phyloP scores from a whole-genome alignment of 2,329 filamentous ascomycete genomes.

The Talaromyces sp. region DNA sequence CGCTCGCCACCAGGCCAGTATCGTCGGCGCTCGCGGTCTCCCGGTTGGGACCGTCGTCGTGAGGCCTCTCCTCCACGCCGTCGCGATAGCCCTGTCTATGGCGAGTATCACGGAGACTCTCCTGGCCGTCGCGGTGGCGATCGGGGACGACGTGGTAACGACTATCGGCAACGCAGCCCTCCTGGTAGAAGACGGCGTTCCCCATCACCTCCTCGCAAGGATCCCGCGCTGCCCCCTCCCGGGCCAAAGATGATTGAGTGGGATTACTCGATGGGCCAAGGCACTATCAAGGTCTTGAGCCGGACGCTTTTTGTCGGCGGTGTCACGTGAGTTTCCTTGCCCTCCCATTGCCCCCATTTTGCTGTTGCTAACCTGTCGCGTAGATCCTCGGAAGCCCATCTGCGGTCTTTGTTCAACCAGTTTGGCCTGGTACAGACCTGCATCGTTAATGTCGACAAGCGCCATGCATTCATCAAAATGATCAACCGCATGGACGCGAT shows the following conservation, averaged over 20 bases:
- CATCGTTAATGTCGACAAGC: slow-evolving; percentile 96
- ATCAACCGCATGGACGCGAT: slow-evolving; percentile 81
- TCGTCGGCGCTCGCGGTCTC: slow-evolving; percentile 74
- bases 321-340: slow-evolving; percentile 63
- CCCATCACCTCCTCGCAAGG: slow-evolving; percentile 50
- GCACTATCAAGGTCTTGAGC: slow-evolving; percentile 86
- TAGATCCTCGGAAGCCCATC: slow-evolving; percentile 72
- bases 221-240: slow-evolving; percentile 38
- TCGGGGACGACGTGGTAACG: slow-evolving; percentile 47
- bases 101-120: slow-evolving; percentile 67
- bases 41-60: slow-evolving; percentile 66
- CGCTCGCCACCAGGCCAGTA: slow-evolving; percentile 57
- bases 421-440: slow-evolving; percentile 92
- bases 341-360: slow-evolving; percentile 6
- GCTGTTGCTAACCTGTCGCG: slow-evolving; percentile 15
- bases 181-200: slow-evolving; percentile 63
- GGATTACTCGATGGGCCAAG: slow-evolving; percentile 67
- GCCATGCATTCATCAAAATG: slow-evolving; percentile 99
- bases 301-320: slow-evolving; percentile 95
- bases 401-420: slow-evolving; percentile 72
- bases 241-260: slow-evolving; percentile 73
- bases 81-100: slow-evolving; percentile 65
- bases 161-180: slow-evolving; percentile 88
- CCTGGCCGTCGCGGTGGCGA: slow-evolving; percentile 55
- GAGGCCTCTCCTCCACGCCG: slow-evolving; percentile 59